Evolutionary conservation across 2,329 filamentous ascomycete genomes (phyloP).

Genomic region (Epichloe coenophiala): DNA sequence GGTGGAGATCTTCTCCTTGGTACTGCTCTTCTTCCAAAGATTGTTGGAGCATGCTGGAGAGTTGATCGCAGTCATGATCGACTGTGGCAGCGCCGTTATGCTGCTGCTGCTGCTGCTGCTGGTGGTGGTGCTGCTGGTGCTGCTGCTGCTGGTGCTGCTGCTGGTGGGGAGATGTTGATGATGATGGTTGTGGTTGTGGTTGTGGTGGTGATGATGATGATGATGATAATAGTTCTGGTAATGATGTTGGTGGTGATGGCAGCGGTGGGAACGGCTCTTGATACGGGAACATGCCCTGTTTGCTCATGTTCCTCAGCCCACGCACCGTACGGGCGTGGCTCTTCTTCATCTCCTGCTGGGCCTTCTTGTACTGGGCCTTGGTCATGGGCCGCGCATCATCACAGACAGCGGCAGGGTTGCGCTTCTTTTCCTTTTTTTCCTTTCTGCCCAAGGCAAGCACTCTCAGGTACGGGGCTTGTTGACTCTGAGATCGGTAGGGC

Average conservation of each 20-base stretch:
- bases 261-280: not conserved
- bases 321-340: not conserved
- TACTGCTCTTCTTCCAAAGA: no score
- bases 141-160: not conserved
- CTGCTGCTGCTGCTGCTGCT: not conserved
- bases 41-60: no score
- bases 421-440: not conserved
- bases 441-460: not conserved
- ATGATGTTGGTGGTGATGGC: not conserved
- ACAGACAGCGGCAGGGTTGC: not conserved
- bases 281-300: not conserved
- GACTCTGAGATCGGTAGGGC: not conserved
- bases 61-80: no score
- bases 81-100: no score
- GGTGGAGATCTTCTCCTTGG: no score
- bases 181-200: no score
- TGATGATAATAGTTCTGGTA: no score
- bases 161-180: not conserved
- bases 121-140: not conserved
- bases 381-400: not conserved
- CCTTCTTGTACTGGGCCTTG: not conserved
- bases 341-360: not conserved
- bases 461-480: not conserved
- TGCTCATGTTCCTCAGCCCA: not conserved
- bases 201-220: no score